phyloP scores from a whole-genome alignment of 345 rosid species.

The Odontarrhena argentea region DNA sequence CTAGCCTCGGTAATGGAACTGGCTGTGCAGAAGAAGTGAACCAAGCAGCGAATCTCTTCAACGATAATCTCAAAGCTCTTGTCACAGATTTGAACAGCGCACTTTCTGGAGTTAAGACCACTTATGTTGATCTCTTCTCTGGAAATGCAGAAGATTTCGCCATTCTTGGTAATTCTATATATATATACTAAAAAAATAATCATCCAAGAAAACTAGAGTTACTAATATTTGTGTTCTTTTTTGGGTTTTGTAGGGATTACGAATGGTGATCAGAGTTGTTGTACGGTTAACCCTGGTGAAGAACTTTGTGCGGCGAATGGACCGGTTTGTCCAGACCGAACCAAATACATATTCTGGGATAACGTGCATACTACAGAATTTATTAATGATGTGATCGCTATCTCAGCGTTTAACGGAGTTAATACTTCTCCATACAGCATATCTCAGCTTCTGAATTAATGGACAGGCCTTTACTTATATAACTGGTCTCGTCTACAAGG shows the following conservation, averaged over 20 bases:
- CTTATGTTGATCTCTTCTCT: constrained; percentile 38
- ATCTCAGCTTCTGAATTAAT: constrained; percentile 27
- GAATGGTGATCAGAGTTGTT: constrained; percentile 39
- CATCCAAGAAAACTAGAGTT: background rate
- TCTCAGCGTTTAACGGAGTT: constrained; percentile 17
- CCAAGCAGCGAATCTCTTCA: constrained; percentile 37
- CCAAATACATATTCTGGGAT: constrained; percentile 51
- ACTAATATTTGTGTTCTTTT: background rate
- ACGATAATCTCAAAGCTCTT: constrained; percentile 29
- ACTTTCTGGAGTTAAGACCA: constrained; percentile 26
- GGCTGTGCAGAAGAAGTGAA: constrained; percentile 42
- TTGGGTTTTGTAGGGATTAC: constrained; percentile 36
- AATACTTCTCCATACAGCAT: constrained; percentile 28
- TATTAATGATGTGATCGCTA: constrained; percentile 36
- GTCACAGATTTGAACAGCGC: constrained; percentile 26
- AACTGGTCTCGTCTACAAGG: background rate
- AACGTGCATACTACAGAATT: constrained; percentile 53
- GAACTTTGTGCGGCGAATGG: constrained; percentile 40
- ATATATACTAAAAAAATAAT: background rate
- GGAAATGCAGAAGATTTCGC: constrained; percentile 34
- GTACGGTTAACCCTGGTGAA: constrained; percentile 29
- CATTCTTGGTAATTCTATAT: constrained; percentile 4
- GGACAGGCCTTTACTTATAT: background rate
- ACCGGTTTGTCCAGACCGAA: constrained; percentile 47
- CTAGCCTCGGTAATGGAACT: constrained; percentile 26